Evolutionary conservation across 2,329 filamentous ascomycete genomes (phyloP), one percentile per base, ranked within the genome.

Genomic region (Blastomyces gilchristii): DNA sequence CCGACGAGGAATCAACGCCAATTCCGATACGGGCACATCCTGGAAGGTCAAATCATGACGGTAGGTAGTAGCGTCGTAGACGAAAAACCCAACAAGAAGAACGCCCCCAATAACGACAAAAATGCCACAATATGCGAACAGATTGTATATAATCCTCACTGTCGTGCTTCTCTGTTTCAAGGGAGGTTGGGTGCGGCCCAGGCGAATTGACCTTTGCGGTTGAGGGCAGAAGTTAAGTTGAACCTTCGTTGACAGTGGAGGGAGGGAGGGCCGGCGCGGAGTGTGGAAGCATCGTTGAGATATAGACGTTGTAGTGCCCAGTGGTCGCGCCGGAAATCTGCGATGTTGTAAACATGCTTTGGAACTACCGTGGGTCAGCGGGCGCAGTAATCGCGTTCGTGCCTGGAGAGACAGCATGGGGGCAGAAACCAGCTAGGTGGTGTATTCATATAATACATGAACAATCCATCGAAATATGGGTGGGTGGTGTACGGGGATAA

Each of bases 41-140:
- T 80, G 79, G 34, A 82, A 81, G 7, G 81, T 83, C 1, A 83
- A 78, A 57, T 87, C 81, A 67, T 91, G 88, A 64, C 85, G 86
- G 78, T 99, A 99, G 16, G 94, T 99, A 58, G 86, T 88, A 11
- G 92, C 88, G 79, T 99, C 94, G 78, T 96, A 99, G 69, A 94
- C 69, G 77, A 99, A 99, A 81, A 99, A 97, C 58, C 82, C 88
- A 25, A 91, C 76, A 7, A 97, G 82, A 6, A 89, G 81, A 3
- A 82, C 78, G 43, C 88, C 87, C 62, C 89, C 74, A 60, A 93
- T 81, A 8, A 87, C 80, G 47, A 94, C 82, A 59, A 93, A 89
- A 64, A 89, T 86, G 49, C 94, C 94, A 28, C 90, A 76, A 69
- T 83, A 84, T 2, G 88, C 85, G 43, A 91, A 87, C 41, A 84